Percentiles rank a stretch among this genome's conserved stretches.
phyloP scores from a whole-genome alignment of 192 early-diverging fungal species.

The Diversispora epigaea region DNA sequence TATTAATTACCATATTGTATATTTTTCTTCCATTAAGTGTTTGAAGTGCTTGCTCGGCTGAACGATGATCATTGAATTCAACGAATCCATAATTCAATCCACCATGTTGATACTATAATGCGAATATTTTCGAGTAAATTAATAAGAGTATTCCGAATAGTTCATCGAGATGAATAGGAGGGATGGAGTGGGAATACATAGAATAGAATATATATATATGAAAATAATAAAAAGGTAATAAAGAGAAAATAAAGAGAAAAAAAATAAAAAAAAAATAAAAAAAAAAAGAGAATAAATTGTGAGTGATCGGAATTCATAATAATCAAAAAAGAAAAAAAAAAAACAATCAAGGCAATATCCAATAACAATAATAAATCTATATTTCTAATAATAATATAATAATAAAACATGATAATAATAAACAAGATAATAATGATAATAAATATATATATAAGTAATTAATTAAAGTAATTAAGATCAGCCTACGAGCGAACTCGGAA shows the following conservation, averaged over 20 bases:
- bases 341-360: not conserved
- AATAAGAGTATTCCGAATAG: too few relatives aligned
- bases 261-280: not conserved
- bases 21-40: constrained; percentile 70
- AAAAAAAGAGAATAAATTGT: not conserved
- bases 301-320: not conserved
- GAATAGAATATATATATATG: too few relatives aligned
- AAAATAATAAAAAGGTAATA: not conserved
- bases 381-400: not conserved
- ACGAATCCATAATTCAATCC: constrained; percentile 90
- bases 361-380: not conserved
- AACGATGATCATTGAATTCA: constrained; percentile 69
- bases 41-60: constrained; percentile 71
- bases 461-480: constrained; percentile 4
- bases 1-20: constrained; percentile 54
- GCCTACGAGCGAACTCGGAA: constrained; percentile 18
- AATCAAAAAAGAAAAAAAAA: not conserved
- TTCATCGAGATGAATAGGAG: not conserved
- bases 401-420: too few relatives aligned
- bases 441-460: too few relatives aligned
- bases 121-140: too few relatives aligned
- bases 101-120: constrained; percentile 56
- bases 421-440: too few relatives aligned
- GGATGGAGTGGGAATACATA: not conserved
- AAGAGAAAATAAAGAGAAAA: not conserved